Base-by-base conservation (phyloP, 345 rosid species). In the Euclidium syriacum region DNA sequence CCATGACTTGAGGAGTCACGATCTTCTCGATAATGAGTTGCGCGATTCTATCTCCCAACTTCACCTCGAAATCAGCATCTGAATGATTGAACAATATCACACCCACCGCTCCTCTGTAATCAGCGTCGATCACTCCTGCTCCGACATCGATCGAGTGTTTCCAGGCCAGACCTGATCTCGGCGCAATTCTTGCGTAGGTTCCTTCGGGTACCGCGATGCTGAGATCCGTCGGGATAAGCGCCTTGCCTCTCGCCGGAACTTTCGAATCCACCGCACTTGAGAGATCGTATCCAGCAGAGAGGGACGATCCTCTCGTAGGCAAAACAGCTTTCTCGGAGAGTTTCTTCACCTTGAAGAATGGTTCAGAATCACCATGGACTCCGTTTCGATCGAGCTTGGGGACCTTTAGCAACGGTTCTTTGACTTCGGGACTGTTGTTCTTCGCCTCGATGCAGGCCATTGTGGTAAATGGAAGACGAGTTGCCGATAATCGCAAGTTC, bases 191-290 rank as follows among this genome's bases (percentile, higher is more conserved):
- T 9, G 89, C 95, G 64, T 87, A 90, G 0, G 95, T 83, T 49
- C 95, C 85, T 66, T 80, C 80, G 0, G 86, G 83, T 0, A 89
- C 64, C 1, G 91, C 82, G 32, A 92, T 76, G 70, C 95, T 85
- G 10, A 92, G 78, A 75, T 87, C 88, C 0, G 95, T 92, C 1
- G 89, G 88, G 41, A 87, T 68, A 7, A 92, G 83, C 0, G 88
- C 87, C 32, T 83, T 92, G 2, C 97, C 99, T 71, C 96, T 75
- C 8, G 88, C 91, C 1, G 95, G 90, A 27, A 94, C 97, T 44
- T 77, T 84, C 0, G 81, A 64, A 60, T 79, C 86, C 2, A 63
- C 27, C 5, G 95, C 95, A 20, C 91, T 92, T 3, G 91, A 85
- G 27, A 90, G 95, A 77, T 85, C 96, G 42, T 81, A 87, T 4